Percentiles rank a stretch among this genome's conserved stretches.
These are phyloP conservation scores for Coemansia furcata DNA, from an alignment of 192 early-diverging fungal species.

Conservation along the genomic window DNA sequence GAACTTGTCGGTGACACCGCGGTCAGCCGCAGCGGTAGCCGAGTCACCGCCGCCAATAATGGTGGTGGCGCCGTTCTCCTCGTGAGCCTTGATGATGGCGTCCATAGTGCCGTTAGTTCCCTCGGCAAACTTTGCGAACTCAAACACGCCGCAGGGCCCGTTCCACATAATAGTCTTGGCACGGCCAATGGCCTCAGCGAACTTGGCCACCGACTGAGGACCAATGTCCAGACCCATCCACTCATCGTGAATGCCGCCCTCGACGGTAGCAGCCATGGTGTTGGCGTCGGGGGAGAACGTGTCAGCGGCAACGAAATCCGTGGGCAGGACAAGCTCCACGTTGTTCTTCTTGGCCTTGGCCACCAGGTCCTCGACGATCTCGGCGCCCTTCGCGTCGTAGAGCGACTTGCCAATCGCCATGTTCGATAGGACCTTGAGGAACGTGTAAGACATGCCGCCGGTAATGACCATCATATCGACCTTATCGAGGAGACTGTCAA, in stretches of 20 bases:
- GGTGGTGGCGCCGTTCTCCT: conserved; percentile 75
- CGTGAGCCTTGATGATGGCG: conserved; percentile 80
- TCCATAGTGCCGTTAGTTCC: conserved; percentile 86
- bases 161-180: conserved; percentile 99
- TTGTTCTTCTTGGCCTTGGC: conserved; percentile 88
- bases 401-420: conserved; percentile 92
- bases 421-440: conserved; percentile 85
- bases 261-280: conserved; percentile 81
- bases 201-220: conserved; percentile 71
- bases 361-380: conserved; percentile 77
- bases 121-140: conserved; percentile 87
- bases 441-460: conserved; percentile 99
- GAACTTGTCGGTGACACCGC: conserved; percentile 77
- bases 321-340: conserved; percentile 86
- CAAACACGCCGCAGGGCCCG: conserved; percentile 97
- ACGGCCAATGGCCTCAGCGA: conserved; percentile 61
- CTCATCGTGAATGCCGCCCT: conserved; percentile 81
- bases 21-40: conserved; percentile 94
- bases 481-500: conserved; percentile 97
- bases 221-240: conserved; percentile 95
- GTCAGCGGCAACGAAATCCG: conserved; percentile 88
- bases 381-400: conserved; percentile 83
- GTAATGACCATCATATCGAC: conserved; percentile 80
- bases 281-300: conserved; percentile 82
- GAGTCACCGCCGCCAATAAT: conserved; percentile 99